Evolutionary conservation across 371 early-diverging fungal genomes (phyloP).

Genomic region (Lichtheimia corymbifera): DNA sequence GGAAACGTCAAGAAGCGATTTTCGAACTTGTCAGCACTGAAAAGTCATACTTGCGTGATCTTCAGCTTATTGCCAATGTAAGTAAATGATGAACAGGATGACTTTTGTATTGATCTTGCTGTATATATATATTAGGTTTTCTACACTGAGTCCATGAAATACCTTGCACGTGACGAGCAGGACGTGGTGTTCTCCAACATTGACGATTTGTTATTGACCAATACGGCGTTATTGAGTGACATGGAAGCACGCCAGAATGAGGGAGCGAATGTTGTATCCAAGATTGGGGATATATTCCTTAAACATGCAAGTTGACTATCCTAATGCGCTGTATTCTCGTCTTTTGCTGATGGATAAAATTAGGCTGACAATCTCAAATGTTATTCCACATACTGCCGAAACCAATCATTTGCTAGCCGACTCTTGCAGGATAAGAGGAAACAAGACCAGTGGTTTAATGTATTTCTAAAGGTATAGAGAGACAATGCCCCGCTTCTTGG

Average conservation of each 20-base stretch:
- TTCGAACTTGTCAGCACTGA: conserved; percentile 88
- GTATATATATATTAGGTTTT: conserved; percentile 42
- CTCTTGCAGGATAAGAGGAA: conserved; percentile 63
- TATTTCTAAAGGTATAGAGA: conserved; percentile 62
- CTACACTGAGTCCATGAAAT: conserved; percentile 48
- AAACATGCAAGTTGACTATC: conserved; percentile 42
- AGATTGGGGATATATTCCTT: conserved; percentile 66
- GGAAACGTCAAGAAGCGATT: conserved; percentile 86
- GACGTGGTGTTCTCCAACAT: conserved; percentile 68
- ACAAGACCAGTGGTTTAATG: conserved; percentile 54
- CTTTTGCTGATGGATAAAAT: neutral
- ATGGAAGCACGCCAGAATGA: conserved; percentile 64
- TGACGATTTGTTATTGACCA: conserved; percentile 68
- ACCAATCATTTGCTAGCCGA: conserved; percentile 62
- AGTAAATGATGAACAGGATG: neutral
- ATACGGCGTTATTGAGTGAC: conserved; percentile 71
- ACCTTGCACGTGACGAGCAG: conserved; percentile 39
- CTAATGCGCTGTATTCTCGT: neutral
- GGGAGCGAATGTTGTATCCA: conserved; percentile 47
- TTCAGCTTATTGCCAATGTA: conserved; percentile 82
- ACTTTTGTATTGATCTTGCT: neutral
- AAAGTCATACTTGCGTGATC: conserved; percentile 76
- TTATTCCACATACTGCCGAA: conserved; percentile 70
- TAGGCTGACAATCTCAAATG: conserved; percentile 57
- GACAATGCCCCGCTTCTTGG: neutral